Evolutionary conservation across 352 stramenopile genomes (phyloP).

Genomic region (Phytophthora fragariae): DNA sequence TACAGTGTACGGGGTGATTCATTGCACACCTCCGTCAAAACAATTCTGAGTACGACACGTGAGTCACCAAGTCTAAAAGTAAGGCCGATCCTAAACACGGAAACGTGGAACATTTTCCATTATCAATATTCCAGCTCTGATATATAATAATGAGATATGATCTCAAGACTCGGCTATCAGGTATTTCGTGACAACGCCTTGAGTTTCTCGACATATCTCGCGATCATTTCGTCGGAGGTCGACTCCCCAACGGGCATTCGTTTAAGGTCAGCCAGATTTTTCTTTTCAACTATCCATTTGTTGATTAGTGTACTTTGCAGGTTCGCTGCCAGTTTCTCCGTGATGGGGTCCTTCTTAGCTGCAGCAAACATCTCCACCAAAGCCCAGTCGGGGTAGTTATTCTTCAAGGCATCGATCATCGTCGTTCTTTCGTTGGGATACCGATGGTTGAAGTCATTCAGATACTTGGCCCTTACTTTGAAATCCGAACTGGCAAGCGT

Average conservation of each 20-base stretch:
- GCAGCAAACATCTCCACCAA: neutral
- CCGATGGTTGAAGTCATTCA: neutral
- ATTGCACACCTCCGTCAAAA: too few species aligned
- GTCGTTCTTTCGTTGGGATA: neutral
- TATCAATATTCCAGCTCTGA: too few species aligned
- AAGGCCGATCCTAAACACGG: too few species aligned
- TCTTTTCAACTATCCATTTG: neutral
- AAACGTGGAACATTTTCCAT: too few species aligned
- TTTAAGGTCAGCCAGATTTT: neutral
- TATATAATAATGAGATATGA: too few species aligned
- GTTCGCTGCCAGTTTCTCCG: neutral
- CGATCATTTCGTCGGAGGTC: neutral
- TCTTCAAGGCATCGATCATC: neutral
- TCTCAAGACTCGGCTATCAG: too few species aligned
- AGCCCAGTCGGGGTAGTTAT: too few species aligned
- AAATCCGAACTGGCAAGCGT: neutral
- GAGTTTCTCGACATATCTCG: neutral
- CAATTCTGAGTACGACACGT: too few species aligned
- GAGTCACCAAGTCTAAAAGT: too few species aligned
- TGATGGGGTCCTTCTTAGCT: neutral
- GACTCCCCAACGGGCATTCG: too few species aligned
- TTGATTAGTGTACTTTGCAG: neutral
- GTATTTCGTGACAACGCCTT: neutral
- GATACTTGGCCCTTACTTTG: neutral
- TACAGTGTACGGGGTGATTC: too few species aligned